Evolutionary conservation across 1,284 basidiomycete genomes (phyloP).

Genomic region (Marasmius fiardii): DNA sequence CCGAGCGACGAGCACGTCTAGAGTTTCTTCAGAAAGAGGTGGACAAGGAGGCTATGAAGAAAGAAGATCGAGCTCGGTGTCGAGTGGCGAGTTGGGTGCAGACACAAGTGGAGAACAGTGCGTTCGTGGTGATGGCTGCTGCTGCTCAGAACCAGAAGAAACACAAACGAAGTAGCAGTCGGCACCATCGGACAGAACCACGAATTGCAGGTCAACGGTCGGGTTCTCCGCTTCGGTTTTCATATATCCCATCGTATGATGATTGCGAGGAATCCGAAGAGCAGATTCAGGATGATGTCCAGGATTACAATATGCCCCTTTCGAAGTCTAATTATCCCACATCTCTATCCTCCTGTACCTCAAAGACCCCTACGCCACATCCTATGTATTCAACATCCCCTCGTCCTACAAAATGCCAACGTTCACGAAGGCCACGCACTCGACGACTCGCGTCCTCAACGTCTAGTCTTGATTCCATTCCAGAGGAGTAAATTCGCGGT

Average conservation of each 20-base stretch:
- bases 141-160: background rate
- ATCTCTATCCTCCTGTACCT: background rate
- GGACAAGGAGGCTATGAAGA: constrained; percentile 5
- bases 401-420: background rate
- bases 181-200: background rate
- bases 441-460: background rate
- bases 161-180: background rate
- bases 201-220: background rate
- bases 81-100: constrained; percentile 1
- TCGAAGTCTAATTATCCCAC: background rate
- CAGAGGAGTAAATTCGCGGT: background rate
- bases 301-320: background rate
- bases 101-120: constrained; percentile 3
- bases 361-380: background rate
- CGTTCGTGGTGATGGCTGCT: background rate
- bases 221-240: background rate
- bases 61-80: background rate
- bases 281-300: background rate
- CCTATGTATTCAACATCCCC: background rate
- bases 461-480: background rate
- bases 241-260: background rate
- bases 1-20: background rate
- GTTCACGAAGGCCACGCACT: too few relatives aligned
- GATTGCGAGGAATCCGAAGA: background rate
- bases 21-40: background rate